A percentile compares a stretch with the other conserved stretches of the same genome.
These are phyloP conservation scores for Pyrus communis DNA, from an alignment of 306 rosid genomes.

Conservation along the genomic window DNA sequence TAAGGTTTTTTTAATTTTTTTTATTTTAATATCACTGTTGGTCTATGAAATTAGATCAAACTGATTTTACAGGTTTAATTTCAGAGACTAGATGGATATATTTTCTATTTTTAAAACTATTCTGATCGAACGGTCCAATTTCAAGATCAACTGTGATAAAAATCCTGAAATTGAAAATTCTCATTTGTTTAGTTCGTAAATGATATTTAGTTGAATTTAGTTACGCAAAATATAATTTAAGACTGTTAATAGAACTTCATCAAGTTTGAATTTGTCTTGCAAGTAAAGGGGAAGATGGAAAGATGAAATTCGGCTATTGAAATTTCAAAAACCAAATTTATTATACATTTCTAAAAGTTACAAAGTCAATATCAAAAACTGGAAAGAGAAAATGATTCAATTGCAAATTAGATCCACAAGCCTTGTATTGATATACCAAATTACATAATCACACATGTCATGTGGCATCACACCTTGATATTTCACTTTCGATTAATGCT, in stretches of 20 bases:
- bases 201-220: no score
- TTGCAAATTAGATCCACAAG: background rate
- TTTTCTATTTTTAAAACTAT: no score
- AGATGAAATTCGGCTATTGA: background rate
- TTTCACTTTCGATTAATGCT: background rate
- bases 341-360: background rate
- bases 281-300: background rate
- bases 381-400: background rate
- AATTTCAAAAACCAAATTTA: background rate
- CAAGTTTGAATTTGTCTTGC: background rate
- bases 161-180: background rate
- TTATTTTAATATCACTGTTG: no score
- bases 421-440: background rate
- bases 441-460: background rate
- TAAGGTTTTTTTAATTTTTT: no score
- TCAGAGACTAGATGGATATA: no score
- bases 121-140: no score
- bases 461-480: background rate
- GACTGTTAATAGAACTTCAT: background rate
- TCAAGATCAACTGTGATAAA: no score
- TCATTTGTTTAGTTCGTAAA: background rate
- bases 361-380: background rate
- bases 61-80: no score
- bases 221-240: no score
- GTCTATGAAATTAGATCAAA: no score